phyloP scores from a whole-genome alignment of 129 eudicot species.

The Apium graveolens region DNA sequence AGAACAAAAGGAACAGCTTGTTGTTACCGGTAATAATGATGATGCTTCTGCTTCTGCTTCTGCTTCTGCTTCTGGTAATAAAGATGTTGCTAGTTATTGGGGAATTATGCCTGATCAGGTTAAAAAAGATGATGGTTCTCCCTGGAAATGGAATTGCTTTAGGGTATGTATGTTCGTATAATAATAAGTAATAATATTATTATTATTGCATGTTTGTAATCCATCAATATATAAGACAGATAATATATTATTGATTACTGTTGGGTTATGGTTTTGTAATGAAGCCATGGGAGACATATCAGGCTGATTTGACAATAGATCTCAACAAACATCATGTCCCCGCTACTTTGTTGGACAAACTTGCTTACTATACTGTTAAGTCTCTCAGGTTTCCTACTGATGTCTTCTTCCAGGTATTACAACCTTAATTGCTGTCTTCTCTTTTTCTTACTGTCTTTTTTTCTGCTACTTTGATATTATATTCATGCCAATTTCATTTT shows the following conservation, averaged over 20 bases:
- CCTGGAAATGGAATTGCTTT: slow-evolving; percentile 86
- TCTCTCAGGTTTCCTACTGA: slow-evolving; percentile 46
- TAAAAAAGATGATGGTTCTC: slow-evolving; percentile 65
- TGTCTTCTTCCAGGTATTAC: slow-evolving; percentile 42
- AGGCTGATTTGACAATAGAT: slow-evolving; percentile 50
- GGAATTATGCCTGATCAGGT: slow-evolving; percentile 56
- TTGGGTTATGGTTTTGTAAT: neutral
- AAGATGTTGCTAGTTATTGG: slow-evolving; percentile 60
- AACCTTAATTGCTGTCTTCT: no score
- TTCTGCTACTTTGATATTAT: no score
- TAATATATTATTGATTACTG: no score
- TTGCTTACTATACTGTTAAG: slow-evolving; percentile 56
- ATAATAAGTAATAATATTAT: no score
- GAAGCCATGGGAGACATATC: slow-evolving; percentile 70
- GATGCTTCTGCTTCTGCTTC: no score
- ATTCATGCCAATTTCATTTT: no score
- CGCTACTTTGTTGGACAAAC: slow-evolving; percentile 39
- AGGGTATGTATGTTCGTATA: slow-evolving; percentile 42
- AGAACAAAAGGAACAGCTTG: neutral
- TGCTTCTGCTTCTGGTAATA: slow-evolving; percentile 31
- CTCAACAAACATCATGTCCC: slow-evolving; percentile 56
- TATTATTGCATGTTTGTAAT: no score
- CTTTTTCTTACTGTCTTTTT: no score
- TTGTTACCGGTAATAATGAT: neutral
- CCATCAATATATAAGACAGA: no score